Evolutionary conservation across 1,284 basidiomycete genomes (phyloP).

Genomic region (Leccinum griseonigrum): DNA sequence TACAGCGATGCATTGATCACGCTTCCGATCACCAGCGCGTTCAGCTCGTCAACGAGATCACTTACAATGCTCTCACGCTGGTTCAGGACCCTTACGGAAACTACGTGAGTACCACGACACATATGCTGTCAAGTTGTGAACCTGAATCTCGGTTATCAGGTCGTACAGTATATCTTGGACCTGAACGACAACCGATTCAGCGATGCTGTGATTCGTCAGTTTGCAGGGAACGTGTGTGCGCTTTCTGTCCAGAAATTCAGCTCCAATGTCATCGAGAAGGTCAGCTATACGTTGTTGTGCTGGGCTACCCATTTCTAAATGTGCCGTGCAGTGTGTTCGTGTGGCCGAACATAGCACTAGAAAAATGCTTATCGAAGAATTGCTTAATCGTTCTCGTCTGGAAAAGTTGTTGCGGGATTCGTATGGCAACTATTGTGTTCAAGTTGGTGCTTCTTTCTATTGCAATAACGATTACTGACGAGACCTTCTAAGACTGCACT

Average conservation of each 20-base stretch:
- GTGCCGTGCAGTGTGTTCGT: constrained; percentile 78
- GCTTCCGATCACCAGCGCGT: constrained; percentile 94
- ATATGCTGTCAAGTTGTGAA: neutral
- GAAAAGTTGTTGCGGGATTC: constrained; percentile 96
- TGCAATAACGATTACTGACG: constrained; percentile 4
- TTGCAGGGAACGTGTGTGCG: constrained; percentile 96
- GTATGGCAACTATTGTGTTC: constrained; percentile 94
- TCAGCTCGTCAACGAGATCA: constrained; percentile 98
- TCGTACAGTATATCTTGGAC: constrained; percentile 97
- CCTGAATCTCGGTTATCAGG: constrained; percentile 43
- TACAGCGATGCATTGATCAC: constrained; percentile 98
- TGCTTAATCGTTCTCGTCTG: constrained; percentile 90
- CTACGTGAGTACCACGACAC: constrained; percentile 60
- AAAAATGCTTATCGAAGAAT: constrained; percentile 94
- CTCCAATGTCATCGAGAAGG: constrained; percentile 93
- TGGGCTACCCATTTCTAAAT: constrained; percentile 1
- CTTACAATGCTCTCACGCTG: constrained; percentile 94
- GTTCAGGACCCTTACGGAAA: constrained; percentile 99
- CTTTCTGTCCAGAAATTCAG: constrained; percentile 99
- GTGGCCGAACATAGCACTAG: constrained; percentile 94
- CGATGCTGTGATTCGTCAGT: constrained; percentile 96
- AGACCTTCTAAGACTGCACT: constrained; percentile 73
- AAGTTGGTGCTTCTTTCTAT: constrained; percentile 43
- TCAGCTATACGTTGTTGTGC: constrained; percentile 28
- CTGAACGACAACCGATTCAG: constrained; percentile 98